Evolutionary conservation across 1,139 yeast species (phyloP), one percentile per base, ranked within the genome.

Genomic region (Sugiyamaella japonica): DNA sequence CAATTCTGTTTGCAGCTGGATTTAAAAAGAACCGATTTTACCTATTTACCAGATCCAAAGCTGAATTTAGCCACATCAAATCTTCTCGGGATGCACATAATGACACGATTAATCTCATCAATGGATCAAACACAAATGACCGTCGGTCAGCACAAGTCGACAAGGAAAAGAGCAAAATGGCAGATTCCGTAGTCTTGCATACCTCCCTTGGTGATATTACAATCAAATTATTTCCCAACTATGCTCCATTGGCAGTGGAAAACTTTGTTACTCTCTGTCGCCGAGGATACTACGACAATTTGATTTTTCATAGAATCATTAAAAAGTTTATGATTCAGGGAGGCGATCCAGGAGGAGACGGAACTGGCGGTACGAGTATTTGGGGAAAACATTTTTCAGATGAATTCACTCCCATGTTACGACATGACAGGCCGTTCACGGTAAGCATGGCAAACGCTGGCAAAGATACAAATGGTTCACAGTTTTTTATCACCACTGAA

Each of bases 371-470:
- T 15, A 74, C 76, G 57, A 67, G 77, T 36, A 67, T 71, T 13
- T 73, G 75, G 75, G 76, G 79, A 8, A 68, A 70, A 31, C 63
- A 63, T 34, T 77, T 79, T 57, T 66, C 69, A 36, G 81, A 79
- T 59, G 83, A 80, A 61, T 72, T 77, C 59, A 66, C 69, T 49
- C 70, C 71, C 1, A 63, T 63, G 13, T 62, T 76, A 44, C 64
- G 67, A 23, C 80, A 78, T 59, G 73, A 72, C 53, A 66, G 66
- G 54, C 79, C 81, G 1, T 79, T 72, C 53, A 67, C 72, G 60
- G 74, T 80, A 6, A 75, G 80, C 56, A 79, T 83, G 87, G 87
- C 86, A 59, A 83, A 83, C 63, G 78, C 85, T 40, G 87, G 87
- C 40, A 80, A 71, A 56, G 74, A 79, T 68, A 82, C 86, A 58